phyloP scores from a whole-genome alignment of 2,329 filamentous ascomycete species.

The Bipolaris gigantea region DNA sequence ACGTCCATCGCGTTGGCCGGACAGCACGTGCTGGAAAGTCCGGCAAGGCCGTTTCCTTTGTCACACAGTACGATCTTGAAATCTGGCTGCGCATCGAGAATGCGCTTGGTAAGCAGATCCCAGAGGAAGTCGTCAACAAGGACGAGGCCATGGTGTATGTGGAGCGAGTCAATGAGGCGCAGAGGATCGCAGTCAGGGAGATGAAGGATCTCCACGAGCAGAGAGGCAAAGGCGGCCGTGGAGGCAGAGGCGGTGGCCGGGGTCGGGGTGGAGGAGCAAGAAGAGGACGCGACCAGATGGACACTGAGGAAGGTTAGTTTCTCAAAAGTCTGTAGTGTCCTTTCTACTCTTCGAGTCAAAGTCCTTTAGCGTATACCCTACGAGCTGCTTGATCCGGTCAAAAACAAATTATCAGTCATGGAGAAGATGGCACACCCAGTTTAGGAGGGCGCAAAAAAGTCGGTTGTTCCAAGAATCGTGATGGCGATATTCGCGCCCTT shows the following conservation, averaged over 20 bases:
- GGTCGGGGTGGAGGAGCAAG: conserved; percentile 41
- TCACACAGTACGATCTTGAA: conserved; percentile 87
- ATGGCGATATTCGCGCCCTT: no score
- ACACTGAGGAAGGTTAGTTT: conserved; percentile 68
- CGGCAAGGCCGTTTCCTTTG: conserved; percentile 76
- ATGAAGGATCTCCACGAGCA: conserved; percentile 80
- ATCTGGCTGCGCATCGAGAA: conserved; percentile 80
- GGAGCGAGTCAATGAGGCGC: conserved; percentile 77
- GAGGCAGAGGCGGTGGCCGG: conserved; percentile 38
- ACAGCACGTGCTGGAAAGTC: conserved; percentile 85
- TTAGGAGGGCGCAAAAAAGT: conserved; percentile 3
- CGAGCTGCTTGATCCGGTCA: conserved; percentile 8
- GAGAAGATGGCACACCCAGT: conserved; percentile 7
- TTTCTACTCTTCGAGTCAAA: neutral
- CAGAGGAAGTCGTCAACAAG: conserved; percentile 69
- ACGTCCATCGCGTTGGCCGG: conserved; percentile 85
- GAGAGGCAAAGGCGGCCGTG: conserved; percentile 56
- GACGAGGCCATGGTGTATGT: conserved; percentile 85
- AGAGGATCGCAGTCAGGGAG: conserved; percentile 74
- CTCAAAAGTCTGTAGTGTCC: neutral
- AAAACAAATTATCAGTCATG: neutral
- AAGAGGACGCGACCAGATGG: conserved; percentile 67
- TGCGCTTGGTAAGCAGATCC: conserved; percentile 75
- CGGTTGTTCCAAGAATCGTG: no score
- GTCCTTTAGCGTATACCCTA: conserved; percentile 8